phyloP scores from a whole-genome alignment of 495 filamentous ascomycete species.

The Aspergillus haitiensis region DNA sequence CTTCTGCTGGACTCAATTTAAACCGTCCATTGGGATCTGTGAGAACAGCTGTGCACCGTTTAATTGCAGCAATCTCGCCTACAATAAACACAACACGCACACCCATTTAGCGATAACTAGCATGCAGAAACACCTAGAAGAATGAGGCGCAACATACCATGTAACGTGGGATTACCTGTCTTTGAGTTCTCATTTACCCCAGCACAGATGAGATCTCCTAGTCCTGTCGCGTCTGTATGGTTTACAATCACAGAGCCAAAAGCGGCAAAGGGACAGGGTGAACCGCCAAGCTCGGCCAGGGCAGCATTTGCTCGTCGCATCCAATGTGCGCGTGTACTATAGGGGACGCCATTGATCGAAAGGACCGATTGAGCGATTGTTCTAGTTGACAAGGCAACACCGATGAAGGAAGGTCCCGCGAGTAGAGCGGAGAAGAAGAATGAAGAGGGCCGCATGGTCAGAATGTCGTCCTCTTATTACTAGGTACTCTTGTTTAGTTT shows the following conservation, averaged over 20 bases:
- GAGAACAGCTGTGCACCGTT: slow-evolving; percentile 51
- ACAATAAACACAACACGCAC: slow-evolving; percentile 19
- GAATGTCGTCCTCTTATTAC: too few species aligned
- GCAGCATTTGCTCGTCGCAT: slow-evolving; percentile 51
- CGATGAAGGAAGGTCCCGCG: too few species aligned
- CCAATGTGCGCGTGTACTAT: slow-evolving; percentile 43
- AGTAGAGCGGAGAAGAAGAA: too few species aligned
- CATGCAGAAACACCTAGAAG: slow-evolving; percentile 30
- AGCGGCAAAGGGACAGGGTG: slow-evolving; percentile 50
- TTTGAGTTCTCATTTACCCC: neutral
- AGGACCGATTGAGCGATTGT: too few species aligned
- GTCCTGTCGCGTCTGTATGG: slow-evolving; percentile 35
- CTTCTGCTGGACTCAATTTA: slow-evolving; percentile 39
- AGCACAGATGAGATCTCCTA: slow-evolving; percentile 36
- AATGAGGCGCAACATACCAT: neutral
- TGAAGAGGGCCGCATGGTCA: too few species aligned
- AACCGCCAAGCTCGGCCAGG: slow-evolving; percentile 32
- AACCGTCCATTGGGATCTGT: slow-evolving; percentile 44
- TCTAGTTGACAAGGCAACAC: too few species aligned
- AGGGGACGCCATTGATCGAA: slow-evolving; percentile 18
- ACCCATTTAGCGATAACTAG: slow-evolving; percentile 11
- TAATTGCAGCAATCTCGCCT: slow-evolving; percentile 56
- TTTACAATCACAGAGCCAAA: slow-evolving; percentile 58
- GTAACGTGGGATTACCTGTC: neutral
- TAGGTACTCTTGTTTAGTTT: too few species aligned